Conservation (phyloP, 208 protist genomes). For the Naegleria lovaniensis region DNA sequence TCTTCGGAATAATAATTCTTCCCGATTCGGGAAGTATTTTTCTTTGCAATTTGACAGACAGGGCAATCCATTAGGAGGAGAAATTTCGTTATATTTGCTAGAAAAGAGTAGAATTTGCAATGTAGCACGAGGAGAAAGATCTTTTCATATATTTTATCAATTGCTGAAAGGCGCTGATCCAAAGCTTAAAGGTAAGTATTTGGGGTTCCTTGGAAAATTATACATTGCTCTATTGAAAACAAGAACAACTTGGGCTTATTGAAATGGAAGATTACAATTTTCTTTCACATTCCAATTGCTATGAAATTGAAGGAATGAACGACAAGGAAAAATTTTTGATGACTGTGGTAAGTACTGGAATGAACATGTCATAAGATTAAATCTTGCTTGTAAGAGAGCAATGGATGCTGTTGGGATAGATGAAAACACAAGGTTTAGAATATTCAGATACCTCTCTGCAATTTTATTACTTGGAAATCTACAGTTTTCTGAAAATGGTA, state of each 20-base stretch:
- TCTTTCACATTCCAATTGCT: too few species aligned
- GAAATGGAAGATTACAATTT: too few species aligned
- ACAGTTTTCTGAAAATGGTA: background rate
- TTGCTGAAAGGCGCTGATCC: slow-evolving; percentile 39
- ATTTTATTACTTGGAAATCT: background rate
- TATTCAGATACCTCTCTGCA: background rate
- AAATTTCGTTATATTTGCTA: slow-evolving; percentile 34
- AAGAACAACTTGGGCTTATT: too few species aligned
- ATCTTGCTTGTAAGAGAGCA: slow-evolving; percentile 30
- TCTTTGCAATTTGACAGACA: slow-evolving; percentile 39
- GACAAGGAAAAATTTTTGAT: too few species aligned
- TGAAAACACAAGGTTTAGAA: slow-evolving; percentile 40
- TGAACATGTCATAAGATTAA: too few species aligned
- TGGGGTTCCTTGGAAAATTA: too few species aligned
- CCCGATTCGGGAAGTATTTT: slow-evolving; percentile 57
- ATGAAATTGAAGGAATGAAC: too few species aligned
- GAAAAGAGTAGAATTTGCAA: slow-evolving; percentile 33
- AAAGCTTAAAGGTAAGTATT: slow-evolving; percentile 19
- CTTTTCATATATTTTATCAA: slow-evolving; percentile 37
- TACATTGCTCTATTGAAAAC: too few species aligned
- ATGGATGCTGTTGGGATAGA: slow-evolving; percentile 63
- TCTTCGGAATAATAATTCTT: slow-evolving; percentile 54
- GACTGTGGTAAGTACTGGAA: too few species aligned
- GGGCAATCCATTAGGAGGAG: slow-evolving; percentile 37
- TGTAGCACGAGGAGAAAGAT: slow-evolving; percentile 18